Evolutionary conservation across 208 protist species (phyloP), one percentile per base, ranked within the genome.

Genomic region (Crithidia brevicula): DNA sequence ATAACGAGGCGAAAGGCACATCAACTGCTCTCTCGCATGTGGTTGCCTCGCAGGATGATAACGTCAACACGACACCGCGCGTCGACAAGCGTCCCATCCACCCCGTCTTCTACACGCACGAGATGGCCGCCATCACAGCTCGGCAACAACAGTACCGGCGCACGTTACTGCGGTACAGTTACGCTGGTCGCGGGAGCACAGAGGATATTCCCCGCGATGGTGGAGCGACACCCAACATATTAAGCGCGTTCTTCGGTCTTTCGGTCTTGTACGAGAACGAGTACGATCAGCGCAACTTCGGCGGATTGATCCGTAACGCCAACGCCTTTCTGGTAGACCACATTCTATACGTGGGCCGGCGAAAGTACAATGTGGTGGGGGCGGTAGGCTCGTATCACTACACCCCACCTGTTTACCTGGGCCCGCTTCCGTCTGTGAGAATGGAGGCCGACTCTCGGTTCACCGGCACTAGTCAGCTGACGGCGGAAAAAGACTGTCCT

Each of bases 251-350:
- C 27, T 96, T 96, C 64, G 88, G 89, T 10, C 31, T 97, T 16
- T 92, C 86, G 9, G 79, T 97, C 9, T 71, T 97, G 3, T 94
- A 91, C 52, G 86, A 97, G 56, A 97, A 97, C 60, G 85, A 86
- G 23, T 83, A 67, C 28, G 92, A 97, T 63, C 87, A 94, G 62
- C 85, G 89, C 34, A 97, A 92, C 67, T 86, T 96, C 49, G 88
- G 88, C 31, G 92, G 92, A 15, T 75, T 97, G 28, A 67, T 97
- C 23, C 86, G 92, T 36, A 94, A 83, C 74, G 85, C 89, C 20
- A 97, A 97, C 69, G 89, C 88, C 3, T 97, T 97, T 75, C 68
- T 95, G 0, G 86, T 95, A 6, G 89, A 94, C 70, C 25, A 77
- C 43, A 82, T 97, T 18, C 86, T 74, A 46, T 97, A 95, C 61